Evolutionary conservation across 1,139 yeast genomes (phyloP).

Genomic region (Debaryomyces fabryi): DNA sequence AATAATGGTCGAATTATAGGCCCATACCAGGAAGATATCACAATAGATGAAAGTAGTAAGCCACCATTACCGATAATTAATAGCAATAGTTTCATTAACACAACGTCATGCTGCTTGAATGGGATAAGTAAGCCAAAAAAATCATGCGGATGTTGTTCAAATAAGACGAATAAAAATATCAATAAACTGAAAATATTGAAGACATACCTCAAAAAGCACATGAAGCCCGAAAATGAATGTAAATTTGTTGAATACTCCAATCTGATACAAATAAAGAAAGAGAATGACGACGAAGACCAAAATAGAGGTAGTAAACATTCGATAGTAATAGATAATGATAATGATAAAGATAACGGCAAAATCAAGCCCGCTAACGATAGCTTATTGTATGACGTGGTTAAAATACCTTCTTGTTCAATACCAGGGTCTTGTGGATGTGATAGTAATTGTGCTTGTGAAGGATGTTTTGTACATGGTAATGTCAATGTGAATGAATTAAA

Average conservation of each 20-base stretch:
- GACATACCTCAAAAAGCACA: slow-evolving; percentile 34
- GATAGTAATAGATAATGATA: neutral
- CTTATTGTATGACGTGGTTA: slow-evolving; percentile 26
- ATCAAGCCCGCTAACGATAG: slow-evolving; percentile 6
- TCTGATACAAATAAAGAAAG: slow-evolving; percentile 2
- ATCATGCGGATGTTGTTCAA: slow-evolving; percentile 38
- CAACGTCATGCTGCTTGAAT: slow-evolving; percentile 38
- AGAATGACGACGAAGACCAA: neutral
- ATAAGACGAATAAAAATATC: slow-evolving; percentile 23
- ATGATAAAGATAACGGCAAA: slow-evolving; percentile 5
- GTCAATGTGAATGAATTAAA: slow-evolving; percentile 8
- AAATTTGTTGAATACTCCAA: slow-evolving; percentile 11
- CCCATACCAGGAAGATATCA: slow-evolving; percentile 33
- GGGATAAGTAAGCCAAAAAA: slow-evolving; percentile 25
- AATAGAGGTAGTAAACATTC: neutral
- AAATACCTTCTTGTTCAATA: slow-evolving; percentile 45
- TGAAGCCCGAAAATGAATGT: slow-evolving; percentile 14
- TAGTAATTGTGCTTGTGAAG: slow-evolving; percentile 49
- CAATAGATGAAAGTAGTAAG: slow-evolving; percentile 14
- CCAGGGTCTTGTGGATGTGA: slow-evolving; percentile 56
- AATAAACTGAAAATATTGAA: slow-evolving; percentile 42
- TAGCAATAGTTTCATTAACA: slow-evolving; percentile 39
- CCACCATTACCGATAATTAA: slow-evolving; percentile 30
- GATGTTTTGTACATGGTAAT: slow-evolving; percentile 50
- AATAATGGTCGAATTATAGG: slow-evolving; percentile 48